These are phyloP conservation scores for Chytriomyces confervae DNA, from an alignment of 192 early-diverging fungal genomes.

Conservation along the genomic window DNA sequence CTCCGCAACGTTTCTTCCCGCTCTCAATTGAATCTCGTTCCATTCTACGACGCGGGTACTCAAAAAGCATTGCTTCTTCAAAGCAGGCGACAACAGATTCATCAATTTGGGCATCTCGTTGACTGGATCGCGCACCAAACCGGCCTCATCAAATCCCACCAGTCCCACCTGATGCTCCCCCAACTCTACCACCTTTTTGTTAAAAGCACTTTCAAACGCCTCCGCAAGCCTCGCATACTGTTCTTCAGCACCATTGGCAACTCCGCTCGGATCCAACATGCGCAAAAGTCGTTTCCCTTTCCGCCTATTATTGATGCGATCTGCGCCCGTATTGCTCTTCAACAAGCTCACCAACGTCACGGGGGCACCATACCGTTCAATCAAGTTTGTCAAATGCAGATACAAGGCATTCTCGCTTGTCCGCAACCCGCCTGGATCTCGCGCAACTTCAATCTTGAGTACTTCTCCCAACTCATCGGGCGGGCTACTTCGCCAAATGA, in stretches of 20 bases:
- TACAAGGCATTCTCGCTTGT: background rate
- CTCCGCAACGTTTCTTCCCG: background rate
- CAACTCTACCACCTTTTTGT: background rate
- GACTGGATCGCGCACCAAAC: background rate
- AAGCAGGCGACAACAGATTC: background rate
- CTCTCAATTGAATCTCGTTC: background rate
- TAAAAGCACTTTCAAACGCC: conserved; percentile 6
- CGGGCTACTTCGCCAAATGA: conserved; percentile 17
- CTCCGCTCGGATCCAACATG: no score
- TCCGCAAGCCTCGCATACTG: conserved; percentile 23
- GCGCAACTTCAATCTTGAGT: conserved; percentile 8
- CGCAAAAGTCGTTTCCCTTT: background rate
- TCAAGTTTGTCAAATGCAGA: conserved; percentile 11
- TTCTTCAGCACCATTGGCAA: background rate
- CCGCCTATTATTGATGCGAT: background rate
- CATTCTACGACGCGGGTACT: background rate
- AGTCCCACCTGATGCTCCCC: conserved; percentile 2
- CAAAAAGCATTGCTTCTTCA: conserved; percentile 15
- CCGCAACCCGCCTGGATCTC: background rate
- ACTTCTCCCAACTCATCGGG: conserved; percentile 23
- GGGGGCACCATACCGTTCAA: conserved; percentile 16
- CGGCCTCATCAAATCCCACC: conserved; percentile 21
- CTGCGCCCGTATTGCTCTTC: background rate
- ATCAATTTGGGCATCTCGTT: background rate
- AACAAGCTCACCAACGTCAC: conserved; percentile 20